Evolutionary conservation across 768 basidiomycete genomes (phyloP).

Genomic region (Mycena crocata): DNA sequence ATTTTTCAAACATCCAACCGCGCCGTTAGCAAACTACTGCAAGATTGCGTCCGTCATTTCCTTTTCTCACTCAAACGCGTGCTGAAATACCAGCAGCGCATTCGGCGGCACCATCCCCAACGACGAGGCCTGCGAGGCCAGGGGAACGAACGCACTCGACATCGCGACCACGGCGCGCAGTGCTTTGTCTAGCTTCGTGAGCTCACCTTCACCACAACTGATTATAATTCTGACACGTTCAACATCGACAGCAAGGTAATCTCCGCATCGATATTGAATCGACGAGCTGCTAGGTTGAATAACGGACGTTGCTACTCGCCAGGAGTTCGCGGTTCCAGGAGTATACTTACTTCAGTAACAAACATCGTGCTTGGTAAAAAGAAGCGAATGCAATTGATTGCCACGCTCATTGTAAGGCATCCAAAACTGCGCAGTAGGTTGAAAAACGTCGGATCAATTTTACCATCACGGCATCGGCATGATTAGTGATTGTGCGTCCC

Average conservation of each 20-base stretch:
- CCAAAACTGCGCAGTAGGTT: no score
- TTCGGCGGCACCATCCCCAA: constrained; percentile 35
- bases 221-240: background rate
- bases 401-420: no score
- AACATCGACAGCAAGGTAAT: constrained; percentile 38
- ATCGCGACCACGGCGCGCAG: constrained; percentile 48
- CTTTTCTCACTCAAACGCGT: background rate
- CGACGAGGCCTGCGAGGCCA: constrained; percentile 45
- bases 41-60: constrained; percentile 40
- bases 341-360: no score
- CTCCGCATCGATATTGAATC: constrained; percentile 42
- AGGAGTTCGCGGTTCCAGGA: no score
- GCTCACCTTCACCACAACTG: constrained; percentile 14
- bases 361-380: no score
- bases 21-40: constrained; percentile 45
- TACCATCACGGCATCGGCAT: no score
- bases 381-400: no score
- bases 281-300: constrained; percentile 36
- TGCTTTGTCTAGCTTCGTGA: constrained; percentile 46
- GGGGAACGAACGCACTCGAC: constrained; percentile 46
- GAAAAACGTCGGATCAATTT: no score
- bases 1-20: background rate
- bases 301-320: no score
- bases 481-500: no score
- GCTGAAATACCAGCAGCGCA: constrained; percentile 27